Conservation (phyloP, 768 basidiomycete genomes). For the Rhodosporidiobolus sp. region DNA sequence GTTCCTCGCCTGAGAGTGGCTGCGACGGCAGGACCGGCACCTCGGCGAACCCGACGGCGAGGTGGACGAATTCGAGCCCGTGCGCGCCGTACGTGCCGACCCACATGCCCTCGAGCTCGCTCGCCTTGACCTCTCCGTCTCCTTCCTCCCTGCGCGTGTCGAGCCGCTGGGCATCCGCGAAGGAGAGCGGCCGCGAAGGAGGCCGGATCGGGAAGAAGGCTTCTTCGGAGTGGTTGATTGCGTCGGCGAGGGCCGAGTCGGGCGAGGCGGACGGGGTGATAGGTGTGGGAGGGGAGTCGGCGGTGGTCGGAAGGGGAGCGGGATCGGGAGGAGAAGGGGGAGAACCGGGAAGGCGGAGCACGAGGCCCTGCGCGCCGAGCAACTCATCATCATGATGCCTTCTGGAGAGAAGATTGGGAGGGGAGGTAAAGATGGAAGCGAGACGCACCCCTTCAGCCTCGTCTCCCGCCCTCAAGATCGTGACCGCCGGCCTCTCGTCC, state of each 20-base stretch:
- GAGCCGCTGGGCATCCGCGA: too few relatives aligned
- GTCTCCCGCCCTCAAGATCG: constrained; percentile 27
- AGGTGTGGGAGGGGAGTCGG: not conserved
- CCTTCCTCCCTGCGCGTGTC: not conserved
- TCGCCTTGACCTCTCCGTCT: constrained; percentile 14
- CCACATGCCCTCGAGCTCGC: constrained; percentile 32
- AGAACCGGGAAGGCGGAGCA: constrained; percentile 9
- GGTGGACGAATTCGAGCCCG: constrained; percentile 35
- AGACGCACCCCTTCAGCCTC: constrained; percentile 14
- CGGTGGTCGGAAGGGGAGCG: not conserved
- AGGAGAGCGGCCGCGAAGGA: constrained; percentile 9
- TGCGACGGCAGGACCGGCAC: not conserved
- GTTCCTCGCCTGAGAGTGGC: not conserved
- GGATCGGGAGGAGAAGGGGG: not conserved
- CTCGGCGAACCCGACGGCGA: constrained; percentile 11
- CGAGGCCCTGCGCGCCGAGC: constrained; percentile 18
- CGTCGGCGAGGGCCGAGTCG: constrained; percentile 12
- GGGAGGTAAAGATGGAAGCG: too few relatives aligned
- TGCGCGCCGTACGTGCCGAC: constrained; percentile 37
- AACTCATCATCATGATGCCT: too few relatives aligned
- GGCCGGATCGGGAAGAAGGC: constrained; percentile 32
- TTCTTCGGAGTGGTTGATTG: constrained; percentile 16
- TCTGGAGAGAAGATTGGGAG: not conserved
- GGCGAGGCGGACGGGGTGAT: not conserved
- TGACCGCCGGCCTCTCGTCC: not conserved